Conservation (phyloP, 2,329 filamentous ascomycete species). For the Exophiala alcalophila region DNA sequence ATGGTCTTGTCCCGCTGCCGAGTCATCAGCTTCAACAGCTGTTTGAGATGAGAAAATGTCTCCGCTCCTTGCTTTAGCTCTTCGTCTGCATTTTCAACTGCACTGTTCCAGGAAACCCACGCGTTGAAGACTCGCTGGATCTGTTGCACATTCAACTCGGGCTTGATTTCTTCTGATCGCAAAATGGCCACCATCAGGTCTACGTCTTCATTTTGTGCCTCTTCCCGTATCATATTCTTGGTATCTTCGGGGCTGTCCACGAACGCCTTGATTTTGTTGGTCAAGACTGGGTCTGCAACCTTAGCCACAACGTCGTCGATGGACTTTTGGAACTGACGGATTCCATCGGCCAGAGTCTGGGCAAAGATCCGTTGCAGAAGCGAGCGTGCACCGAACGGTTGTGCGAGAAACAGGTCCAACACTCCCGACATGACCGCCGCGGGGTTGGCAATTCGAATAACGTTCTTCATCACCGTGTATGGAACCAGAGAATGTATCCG, state of each 20-base stretch:
- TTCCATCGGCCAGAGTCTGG: slow-evolving; percentile 85
- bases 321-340: slow-evolving; percentile 77
- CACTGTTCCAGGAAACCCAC: slow-evolving; percentile 93
- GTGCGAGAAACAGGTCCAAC: slow-evolving; percentile 90
- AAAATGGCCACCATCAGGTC: slow-evolving; percentile 85
- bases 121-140: slow-evolving; percentile 86
- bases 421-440: slow-evolving; percentile 96
- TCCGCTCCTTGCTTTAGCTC: slow-evolving; percentile 86
- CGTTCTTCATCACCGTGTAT: slow-evolving; percentile 90
- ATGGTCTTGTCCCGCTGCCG: slow-evolving; percentile 91
- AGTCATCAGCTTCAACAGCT: slow-evolving; percentile 86
- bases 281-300: slow-evolving; percentile 76
- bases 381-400: slow-evolving; percentile 86
- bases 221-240: slow-evolving; percentile 70
- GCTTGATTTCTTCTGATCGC: slow-evolving; percentile 71
- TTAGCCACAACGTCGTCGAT: slow-evolving; percentile 75
- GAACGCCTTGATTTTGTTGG: slow-evolving; percentile 77
- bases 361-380: slow-evolving; percentile 93
- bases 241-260: slow-evolving; percentile 70
- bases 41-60: slow-evolving; percentile 91
- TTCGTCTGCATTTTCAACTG: slow-evolving; percentile 84
- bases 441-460: slow-evolving; percentile 93
- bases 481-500: slow-evolving; percentile 92
- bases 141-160: slow-evolving; percentile 69
- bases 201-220: slow-evolving; percentile 69